Conservation (phyloP, 2,329 filamentous ascomycete genomes). For the Tothia fuscella region DNA sequence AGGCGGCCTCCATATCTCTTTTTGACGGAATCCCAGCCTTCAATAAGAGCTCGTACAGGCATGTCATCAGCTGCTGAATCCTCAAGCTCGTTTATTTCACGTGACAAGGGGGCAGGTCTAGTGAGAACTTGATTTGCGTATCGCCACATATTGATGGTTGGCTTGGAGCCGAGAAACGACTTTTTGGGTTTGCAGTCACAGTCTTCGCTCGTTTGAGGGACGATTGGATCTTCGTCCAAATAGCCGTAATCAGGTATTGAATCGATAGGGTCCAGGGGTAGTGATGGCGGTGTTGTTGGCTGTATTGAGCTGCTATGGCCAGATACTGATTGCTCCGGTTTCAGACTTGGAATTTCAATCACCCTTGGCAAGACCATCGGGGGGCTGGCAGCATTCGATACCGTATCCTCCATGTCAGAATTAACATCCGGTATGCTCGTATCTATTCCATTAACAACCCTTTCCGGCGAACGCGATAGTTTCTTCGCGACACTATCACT, state of each 20-base stretch:
- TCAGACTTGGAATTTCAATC: neutral
- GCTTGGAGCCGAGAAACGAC: neutral
- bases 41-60: constrained; percentile 9
- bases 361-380: neutral
- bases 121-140: constrained; percentile 5
- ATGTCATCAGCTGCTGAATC: constrained; percentile 6
- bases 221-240: neutral
- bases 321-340: neutral
- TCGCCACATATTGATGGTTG: constrained; percentile 7
- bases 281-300: neutral
- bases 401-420: neutral
- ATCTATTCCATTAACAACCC: neutral
- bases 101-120: neutral
- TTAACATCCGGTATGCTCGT: too few relatives aligned
- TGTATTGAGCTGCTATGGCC: neutral
- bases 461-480: neutral
- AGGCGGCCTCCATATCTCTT: neutral
- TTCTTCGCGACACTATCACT: neutral
- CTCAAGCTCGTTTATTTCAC: constrained; percentile 3
- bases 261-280: constrained; percentile 1
- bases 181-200: constrained; percentile 2
- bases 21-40: constrained; percentile 8
- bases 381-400: neutral
- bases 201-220: neutral
- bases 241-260: neutral